phyloP scores from a whole-genome alignment of 441 rosid genomes.

The Mallotus japonicus region DNA sequence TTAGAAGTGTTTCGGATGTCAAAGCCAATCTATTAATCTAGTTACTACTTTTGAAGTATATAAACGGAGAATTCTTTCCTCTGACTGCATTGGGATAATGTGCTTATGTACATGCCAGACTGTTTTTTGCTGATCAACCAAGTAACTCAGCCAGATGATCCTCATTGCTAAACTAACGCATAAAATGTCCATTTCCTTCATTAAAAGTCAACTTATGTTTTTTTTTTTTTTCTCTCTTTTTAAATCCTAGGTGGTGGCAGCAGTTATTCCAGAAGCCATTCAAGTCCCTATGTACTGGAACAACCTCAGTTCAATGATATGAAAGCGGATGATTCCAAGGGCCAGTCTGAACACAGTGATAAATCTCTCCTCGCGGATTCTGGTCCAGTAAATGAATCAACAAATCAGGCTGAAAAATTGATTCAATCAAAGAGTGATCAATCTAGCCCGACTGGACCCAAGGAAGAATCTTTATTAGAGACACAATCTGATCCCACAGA shows the following conservation, averaged over 20 bases:
- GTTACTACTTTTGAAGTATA: too few species aligned
- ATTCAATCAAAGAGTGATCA: conserved; percentile 11
- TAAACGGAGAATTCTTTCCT: too few species aligned
- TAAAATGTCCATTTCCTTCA: background rate
- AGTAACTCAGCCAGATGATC: background rate
- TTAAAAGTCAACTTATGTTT: background rate
- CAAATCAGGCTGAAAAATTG: conserved; percentile 11
- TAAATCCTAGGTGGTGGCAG: conserved; percentile 42
- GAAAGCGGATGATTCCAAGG: conserved; percentile 14
- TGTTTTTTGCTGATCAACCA: too few species aligned
- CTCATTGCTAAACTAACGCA: background rate
- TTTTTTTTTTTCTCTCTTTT: background rate
- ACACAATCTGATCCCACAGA: background rate
- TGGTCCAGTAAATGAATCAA: conserved; percentile 13
- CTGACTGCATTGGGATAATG: too few species aligned
- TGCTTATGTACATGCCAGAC: too few species aligned
- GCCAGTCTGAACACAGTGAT: conserved; percentile 24
- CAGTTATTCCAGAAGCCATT: conserved; percentile 31
- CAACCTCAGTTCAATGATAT: conserved; percentile 21
- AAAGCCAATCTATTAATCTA: too few species aligned
- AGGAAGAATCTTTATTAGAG: conserved; percentile 16
- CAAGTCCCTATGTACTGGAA: conserved; percentile 24
- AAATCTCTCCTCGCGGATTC: conserved; percentile 20
- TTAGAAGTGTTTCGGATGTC: too few species aligned
- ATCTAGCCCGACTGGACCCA: conserved; percentile 1